Evolutionary conservation across 495 filamentous ascomycete species (phyloP), one percentile per base, ranked within the genome.

Genomic region (Trichoderma parareesei): DNA sequence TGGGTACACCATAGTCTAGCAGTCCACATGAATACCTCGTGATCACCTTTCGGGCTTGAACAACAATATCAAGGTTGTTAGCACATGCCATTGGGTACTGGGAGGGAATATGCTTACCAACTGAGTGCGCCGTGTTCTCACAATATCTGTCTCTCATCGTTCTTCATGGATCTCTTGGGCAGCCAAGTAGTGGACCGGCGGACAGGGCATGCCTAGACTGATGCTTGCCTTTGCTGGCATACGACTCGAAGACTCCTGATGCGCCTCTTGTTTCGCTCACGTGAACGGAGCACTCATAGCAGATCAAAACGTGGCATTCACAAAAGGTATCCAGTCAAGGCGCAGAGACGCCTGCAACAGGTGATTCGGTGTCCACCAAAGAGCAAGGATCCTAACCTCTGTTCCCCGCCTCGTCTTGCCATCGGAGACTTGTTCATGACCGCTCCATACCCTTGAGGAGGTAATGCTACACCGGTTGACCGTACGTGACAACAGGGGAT

Each of bases 251-350:
- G 40, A 6, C 11, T n/a, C 16, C 18, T 18, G 46, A 18, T 18
- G 9, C 46, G 46, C 16, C 46, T 49, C 46, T 49, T 49, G 16
- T 8, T 18, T 20, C n/a, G 14, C 46, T 5, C 16, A 18, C 8
- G 46, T 41, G 46, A 27, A 27, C 27, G 27, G 27, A 27, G 27
- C 27, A 27, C 27, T 27, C 27, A 27, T 20, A 18, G 18, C 46
- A 11, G 40, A 57, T 57, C 53, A 37, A 57, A 57, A 57, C 53
- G 53, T 57, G 53, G 53, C 53, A 57, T 20, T 35, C 27, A 57
- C 53, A 57, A 37, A 37, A 8, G 53, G 53, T 37, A 57, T 35
- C 49, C 53, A 57, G 33, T 57, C 53, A 57, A 33, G 33, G 33
- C 43, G 16, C 43, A 46, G 43, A 13, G 43, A 49, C 46, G 46